These are phyloP conservation scores for Dioscorea dumetorum DNA, from an alignment of 106 monocot genomes.

Conservation along the genomic window DNA sequence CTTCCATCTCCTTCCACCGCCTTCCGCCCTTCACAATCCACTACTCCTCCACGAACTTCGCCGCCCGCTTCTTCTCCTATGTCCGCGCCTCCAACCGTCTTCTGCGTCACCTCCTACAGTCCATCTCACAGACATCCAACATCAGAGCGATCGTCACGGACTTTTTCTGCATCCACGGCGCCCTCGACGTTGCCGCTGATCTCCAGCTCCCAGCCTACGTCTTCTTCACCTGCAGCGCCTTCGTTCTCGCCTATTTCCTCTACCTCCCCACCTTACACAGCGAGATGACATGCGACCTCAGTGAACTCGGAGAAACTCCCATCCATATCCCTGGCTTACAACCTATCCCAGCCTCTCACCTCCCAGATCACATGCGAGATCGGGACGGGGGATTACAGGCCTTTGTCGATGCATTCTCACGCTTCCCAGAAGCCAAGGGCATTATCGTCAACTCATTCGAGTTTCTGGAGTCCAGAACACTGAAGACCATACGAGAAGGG, in stretches of 20 bases:
- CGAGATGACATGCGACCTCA: constrained; percentile 2
- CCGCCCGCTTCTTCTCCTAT: neutral
- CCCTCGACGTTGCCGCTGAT: constrained; percentile 6
- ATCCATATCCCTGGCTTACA: constrained; percentile 22
- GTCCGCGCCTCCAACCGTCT: constrained; percentile 6
- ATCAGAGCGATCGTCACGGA: neutral
- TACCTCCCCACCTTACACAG: neutral
- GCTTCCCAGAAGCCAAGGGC: neutral
- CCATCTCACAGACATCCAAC: neutral
- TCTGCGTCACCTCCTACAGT: constrained; percentile 3
- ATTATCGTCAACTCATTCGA: constrained; percentile 5
- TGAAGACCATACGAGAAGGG: neutral
- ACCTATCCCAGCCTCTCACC: constrained; percentile 8
- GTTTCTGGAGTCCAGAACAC: neutral
- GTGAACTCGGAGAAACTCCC: constrained; percentile 16
- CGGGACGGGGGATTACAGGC: neutral
- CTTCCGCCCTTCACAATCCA: constrained; percentile 5
- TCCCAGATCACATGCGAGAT: neutral
- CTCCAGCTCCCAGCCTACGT: constrained; percentile 5
- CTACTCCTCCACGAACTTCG: neutral
- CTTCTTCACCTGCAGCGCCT: constrained; percentile 2
- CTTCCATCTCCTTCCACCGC: constrained; percentile 20
- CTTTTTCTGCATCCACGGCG: neutral
- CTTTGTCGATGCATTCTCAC: neutral
- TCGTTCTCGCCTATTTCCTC: neutral